Percentiles rank a stretch among this genome's conserved stretches.
Conservation (phyloP, 352 stramenopile genomes). For the Pythium coloratum region DNA sequence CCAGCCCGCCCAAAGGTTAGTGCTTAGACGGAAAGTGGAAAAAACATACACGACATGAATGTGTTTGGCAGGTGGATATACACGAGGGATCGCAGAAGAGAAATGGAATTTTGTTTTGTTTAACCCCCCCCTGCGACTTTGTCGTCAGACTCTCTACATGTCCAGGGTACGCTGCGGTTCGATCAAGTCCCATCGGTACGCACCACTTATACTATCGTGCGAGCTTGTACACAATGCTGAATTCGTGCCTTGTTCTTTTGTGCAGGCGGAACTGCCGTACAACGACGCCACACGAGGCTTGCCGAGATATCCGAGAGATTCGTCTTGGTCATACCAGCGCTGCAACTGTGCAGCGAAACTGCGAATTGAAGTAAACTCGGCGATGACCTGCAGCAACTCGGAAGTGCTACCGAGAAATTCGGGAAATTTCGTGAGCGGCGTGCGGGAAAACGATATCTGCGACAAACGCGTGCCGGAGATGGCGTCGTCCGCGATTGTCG, state of each 20-base stretch:
- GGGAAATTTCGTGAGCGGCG: constrained; percentile 3
- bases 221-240: neutral
- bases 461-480: neutral
- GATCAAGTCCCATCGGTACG: constrained; percentile 17
- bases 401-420: constrained; percentile 10
- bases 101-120: neutral
- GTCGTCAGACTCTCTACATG: constrained; percentile 4
- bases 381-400: neutral
- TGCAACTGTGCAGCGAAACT: constrained; percentile 6
- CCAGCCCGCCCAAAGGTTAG: neutral
- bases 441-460: constrained; percentile 15
- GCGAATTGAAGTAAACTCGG: constrained; percentile 11
- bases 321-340: constrained; percentile 4
- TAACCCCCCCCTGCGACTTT: neutral
- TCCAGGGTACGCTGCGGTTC: constrained; percentile 16
- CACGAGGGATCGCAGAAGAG: neutral
- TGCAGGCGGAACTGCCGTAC: constrained; percentile 9
- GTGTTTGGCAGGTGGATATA: neutral
- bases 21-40: neutral
- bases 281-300: neutral
- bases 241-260: neutral
- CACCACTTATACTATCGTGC: constrained; percentile 7
- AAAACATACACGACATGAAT: neutral
- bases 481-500: constrained; percentile 2
- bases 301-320: neutral